These are phyloP conservation scores for Lentinula raphanica DNA, from an alignment of 768 basidiomycete genomes.

Conservation along the genomic window DNA sequence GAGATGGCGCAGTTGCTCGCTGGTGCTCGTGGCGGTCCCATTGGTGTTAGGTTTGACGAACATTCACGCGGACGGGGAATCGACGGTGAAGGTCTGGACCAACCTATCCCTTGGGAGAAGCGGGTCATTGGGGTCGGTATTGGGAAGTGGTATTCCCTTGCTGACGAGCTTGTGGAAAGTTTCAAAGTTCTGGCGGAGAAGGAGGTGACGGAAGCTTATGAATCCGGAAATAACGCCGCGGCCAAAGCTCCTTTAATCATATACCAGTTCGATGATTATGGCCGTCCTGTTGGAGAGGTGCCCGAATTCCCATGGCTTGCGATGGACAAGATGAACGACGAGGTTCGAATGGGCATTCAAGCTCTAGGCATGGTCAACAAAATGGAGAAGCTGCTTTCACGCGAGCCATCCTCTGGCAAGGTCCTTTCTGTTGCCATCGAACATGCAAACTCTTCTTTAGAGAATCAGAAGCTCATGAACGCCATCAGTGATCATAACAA, in stretches of 20 bases:
- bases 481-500: background rate
- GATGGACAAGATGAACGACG: background rate
- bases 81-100: slow-evolving; percentile 31
- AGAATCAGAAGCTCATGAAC: background rate
- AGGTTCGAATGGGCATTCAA: background rate
- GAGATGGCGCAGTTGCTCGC: slow-evolving; percentile 24
- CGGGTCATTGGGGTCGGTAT: slow-evolving; percentile 30
- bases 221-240: background rate
- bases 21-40: slow-evolving; percentile 32
- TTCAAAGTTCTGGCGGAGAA: slow-evolving; percentile 12
- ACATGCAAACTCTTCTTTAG: background rate
- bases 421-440: background rate
- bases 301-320: slow-evolving; percentile 4
- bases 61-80: slow-evolving; percentile 28
- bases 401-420: background rate
- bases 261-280: slow-evolving; percentile 20
- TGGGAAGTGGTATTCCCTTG: slow-evolving; percentile 25
- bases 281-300: background rate
- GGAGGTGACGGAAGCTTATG: slow-evolving; percentile 11
- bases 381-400: background rate
- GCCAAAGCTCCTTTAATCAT: slow-evolving; percentile 13
- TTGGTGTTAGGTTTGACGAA: slow-evolving; percentile 29
- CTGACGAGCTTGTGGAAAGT: slow-evolving; percentile 17
- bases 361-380: background rate
- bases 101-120: slow-evolving; percentile 24